Percentiles rank a stretch among this genome's conserved stretches.
phyloP scores from a whole-genome alignment of 2,329 filamentous ascomycete species.

The Talaromyces funiculosus region DNA sequence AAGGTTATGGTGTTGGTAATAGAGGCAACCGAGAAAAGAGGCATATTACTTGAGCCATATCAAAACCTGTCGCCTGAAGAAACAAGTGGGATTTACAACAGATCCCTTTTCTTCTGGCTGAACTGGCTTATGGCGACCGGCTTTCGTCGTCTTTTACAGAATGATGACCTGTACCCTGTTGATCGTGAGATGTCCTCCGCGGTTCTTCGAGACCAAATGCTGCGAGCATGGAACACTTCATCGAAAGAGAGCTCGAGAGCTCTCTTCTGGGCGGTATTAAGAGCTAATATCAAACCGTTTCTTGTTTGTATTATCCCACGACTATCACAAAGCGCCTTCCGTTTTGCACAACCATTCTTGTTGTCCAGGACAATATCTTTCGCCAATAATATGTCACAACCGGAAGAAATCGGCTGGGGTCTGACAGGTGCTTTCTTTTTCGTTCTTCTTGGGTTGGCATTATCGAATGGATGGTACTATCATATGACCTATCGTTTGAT shows the following conservation, averaged over 20 bases:
- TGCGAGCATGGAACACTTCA: background rate
- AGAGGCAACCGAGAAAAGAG: slow-evolving; percentile 38
- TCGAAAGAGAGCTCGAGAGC: slow-evolving; percentile 1
- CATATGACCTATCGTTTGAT: slow-evolving; percentile 40
- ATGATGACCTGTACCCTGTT: slow-evolving; percentile 7
- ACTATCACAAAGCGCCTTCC: slow-evolving; percentile 19
- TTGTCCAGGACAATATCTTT: slow-evolving; percentile 20
- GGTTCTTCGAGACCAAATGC: slow-evolving; percentile 1
- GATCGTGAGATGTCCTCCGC: slow-evolving; percentile 12
- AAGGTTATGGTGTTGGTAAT: slow-evolving; percentile 37
- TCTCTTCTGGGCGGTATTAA: slow-evolving; percentile 9
- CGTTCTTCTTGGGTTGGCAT: slow-evolving; percentile 40
- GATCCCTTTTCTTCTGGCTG: slow-evolving; percentile 46
- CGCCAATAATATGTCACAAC: slow-evolving; percentile 12
- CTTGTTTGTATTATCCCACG: slow-evolving; percentile 17
- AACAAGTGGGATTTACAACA: slow-evolving; percentile 43
- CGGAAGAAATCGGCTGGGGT: slow-evolving; percentile 36
- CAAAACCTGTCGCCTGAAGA: slow-evolving; percentile 41
- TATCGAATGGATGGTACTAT: slow-evolving; percentile 37
- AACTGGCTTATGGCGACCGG: slow-evolving; percentile 43
- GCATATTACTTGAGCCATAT: slow-evolving; percentile 30
- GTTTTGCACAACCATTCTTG: slow-evolving; percentile 25
- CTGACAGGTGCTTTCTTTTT: slow-evolving; percentile 41
- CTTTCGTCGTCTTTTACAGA: slow-evolving; percentile 20
- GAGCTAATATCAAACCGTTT: slow-evolving; percentile 3